Evolutionary conservation across 257 asterid genomes (phyloP).

Genomic region (Nicotiana obtusifolia): DNA sequence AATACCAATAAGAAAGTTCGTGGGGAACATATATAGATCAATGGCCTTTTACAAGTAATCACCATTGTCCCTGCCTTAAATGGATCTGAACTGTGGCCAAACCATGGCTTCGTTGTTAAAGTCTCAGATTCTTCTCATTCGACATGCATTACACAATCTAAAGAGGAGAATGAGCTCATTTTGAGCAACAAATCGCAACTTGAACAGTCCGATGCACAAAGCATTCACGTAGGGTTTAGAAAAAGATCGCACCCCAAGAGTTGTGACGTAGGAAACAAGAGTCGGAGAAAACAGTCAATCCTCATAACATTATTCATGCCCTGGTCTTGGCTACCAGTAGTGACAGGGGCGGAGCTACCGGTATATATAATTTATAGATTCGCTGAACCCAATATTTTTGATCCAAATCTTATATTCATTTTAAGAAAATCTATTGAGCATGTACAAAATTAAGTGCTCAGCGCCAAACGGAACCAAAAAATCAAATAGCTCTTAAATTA

Average conservation of each 20-base stretch:
- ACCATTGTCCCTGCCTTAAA: conserved; percentile 79
- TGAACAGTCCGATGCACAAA: conserved; percentile 33
- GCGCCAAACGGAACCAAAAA: conserved; percentile 34
- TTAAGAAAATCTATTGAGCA: too few relatives aligned
- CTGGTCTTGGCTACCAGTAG: conserved; percentile 60
- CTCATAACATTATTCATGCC: conserved; percentile 30
- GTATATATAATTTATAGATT: too few relatives aligned
- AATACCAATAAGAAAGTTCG: conserved; percentile 59
- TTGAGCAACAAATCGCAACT: conserved; percentile 70
- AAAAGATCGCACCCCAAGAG: too few relatives aligned
- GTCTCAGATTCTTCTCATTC: conserved; percentile 90
- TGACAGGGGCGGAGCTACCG: too few relatives aligned
- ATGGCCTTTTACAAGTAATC: conserved; percentile 65
- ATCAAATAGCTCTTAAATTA: conserved; percentile 51
- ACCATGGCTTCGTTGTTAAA: conserved; percentile 83
- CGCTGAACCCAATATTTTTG: too few relatives aligned
- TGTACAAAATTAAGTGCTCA: conserved; percentile 20
- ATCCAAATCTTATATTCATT: too few relatives aligned
- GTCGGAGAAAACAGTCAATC: conserved; percentile 31
- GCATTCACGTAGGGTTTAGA: too few relatives aligned
- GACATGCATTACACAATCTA: conserved; percentile 59
- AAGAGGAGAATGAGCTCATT: conserved; percentile 64
- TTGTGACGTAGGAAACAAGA: conserved; percentile 35
- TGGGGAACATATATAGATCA: conserved; percentile 54
- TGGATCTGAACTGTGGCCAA: conserved; percentile 73